phyloP scores from a whole-genome alignment of 495 filamentous ascomycete genomes.

The Penicillium flavigenum region DNA sequence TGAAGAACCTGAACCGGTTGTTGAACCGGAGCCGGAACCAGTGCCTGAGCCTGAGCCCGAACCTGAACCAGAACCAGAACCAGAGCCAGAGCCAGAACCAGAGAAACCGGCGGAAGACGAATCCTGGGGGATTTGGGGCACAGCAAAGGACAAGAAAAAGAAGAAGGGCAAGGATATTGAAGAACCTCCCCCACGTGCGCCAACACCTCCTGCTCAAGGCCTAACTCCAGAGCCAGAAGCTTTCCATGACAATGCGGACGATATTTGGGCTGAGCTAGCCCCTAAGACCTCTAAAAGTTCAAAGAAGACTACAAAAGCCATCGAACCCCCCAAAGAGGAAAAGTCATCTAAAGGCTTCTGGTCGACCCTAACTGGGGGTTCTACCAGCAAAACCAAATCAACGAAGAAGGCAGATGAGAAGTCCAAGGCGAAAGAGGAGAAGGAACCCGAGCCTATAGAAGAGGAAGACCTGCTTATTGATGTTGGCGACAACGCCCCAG shows the following conservation, averaged over 20 bases:
- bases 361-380: constrained; percentile 41
- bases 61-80: constrained; percentile 19
- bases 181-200: constrained; percentile 51
- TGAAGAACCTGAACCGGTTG: constrained; percentile 14
- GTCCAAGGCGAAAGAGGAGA: constrained; percentile 22
- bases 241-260: constrained; percentile 20
- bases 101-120: constrained; percentile 32
- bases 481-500: constrained; percentile 31
- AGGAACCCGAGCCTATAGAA: constrained; percentile 25
- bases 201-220: constrained; percentile 51
- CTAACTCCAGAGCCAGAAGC: constrained; percentile 45
- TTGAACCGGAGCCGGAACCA: constrained; percentile 19
- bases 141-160: constrained; percentile 49
- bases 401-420: constrained; percentile 38
- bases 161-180: constrained; percentile 38
- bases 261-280: constrained; percentile 42
- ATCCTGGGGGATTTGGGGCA: constrained; percentile 38
- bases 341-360: constrained; percentile 46
- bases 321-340: constrained; percentile 37
- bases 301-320: constrained; percentile 33
- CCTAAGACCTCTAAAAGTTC: constrained; percentile 32
- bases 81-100: constrained; percentile 24
- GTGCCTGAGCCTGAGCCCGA: constrained; percentile 17
- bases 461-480: constrained; percentile 32
- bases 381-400: constrained; percentile 28